Conservation (phyloP, 306 rosid species). For the Medicago lupulina region DNA sequence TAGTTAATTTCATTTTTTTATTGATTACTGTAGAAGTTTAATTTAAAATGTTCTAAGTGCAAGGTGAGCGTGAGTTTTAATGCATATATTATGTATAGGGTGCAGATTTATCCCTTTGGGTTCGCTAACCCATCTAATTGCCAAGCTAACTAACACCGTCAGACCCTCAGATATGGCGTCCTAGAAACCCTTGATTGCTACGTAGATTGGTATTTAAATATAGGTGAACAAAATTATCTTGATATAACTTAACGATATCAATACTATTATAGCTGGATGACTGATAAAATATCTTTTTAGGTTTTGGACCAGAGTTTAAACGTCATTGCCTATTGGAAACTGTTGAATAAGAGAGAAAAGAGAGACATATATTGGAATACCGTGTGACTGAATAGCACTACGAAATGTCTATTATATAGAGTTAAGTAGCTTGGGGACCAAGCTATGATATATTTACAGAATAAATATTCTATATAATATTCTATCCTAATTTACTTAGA, state of each 20-base stretch:
- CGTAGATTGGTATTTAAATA: not conserved
- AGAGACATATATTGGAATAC: too few relatives aligned
- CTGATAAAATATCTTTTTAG: conserved; percentile 1
- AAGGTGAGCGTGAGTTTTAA: not conserved
- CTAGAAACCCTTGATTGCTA: not conserved
- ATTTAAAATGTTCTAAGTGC: not conserved
- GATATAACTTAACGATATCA: not conserved
- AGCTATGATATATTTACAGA: too few relatives aligned
- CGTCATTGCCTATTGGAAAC: not conserved
- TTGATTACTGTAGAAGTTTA: not conserved
- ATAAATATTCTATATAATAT: too few relatives aligned
- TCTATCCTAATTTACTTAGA: too few relatives aligned
- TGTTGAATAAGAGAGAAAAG: too few relatives aligned
- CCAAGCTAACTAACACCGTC: not conserved
- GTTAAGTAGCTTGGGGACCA: too few relatives aligned
- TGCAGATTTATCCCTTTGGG: not conserved
- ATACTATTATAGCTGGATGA: not conserved
- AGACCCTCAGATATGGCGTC: not conserved
- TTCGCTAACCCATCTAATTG: not conserved
- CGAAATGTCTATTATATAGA: too few relatives aligned
- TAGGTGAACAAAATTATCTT: not conserved
- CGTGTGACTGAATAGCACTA: too few relatives aligned
- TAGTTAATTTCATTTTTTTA: not conserved
- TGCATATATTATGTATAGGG: not conserved
- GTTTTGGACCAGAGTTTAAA: conserved; percentile 4